Evolutionary conservation across 257 asterid genomes (phyloP), one percentile per base, ranked within the genome.

Genomic region (Fraxinus pennsylvanica): DNA sequence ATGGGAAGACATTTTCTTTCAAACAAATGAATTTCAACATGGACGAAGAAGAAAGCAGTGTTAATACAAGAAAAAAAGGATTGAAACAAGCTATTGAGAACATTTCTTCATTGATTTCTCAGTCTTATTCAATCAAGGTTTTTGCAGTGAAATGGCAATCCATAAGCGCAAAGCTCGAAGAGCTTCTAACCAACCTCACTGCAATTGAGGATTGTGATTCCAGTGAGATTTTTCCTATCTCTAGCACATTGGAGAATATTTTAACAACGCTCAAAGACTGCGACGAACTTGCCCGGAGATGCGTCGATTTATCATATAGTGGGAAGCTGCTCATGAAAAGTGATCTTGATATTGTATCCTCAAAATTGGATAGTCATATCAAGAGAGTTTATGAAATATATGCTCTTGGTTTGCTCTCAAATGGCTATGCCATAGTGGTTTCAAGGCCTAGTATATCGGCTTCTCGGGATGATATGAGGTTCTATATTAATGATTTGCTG

Each of bases 281-380:
- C 78, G 80, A 84, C 30, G 87, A 82, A 9, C 93, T 90, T 41
- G 91, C 92, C 0, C 69, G 35, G 54, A 68, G 82, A 78, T 96
- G 99, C 41, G 59, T 87, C 74, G 89, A 87, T 9, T 72, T 77
- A 29, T 88, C 98, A 17, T 93, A 84, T 59, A 74, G 89, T 68
- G 97, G 99, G 74, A 96, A 96, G 87, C 88, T 96, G 27, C 96
- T 84, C 75, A 96, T 91, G 97, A 94, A 92, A 77, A 96, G 99
- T 79, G 94, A 93, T 87, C 94, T 93, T 41, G 97, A 93, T 77
- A 79, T 90, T 67, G 43, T 89, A 0, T 85, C 90, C 12, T 81
- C 88, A 47, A 91, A 84, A 63, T 76, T 96, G 79, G 91, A 90
- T 63, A 45, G 41, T 33, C 92, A 93, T 77, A 75, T 78, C 0